A percentile compares a stretch with the other conserved stretches of the same genome.
phyloP scores from a whole-genome alignment of 768 basidiomycete genomes.

The Mycena olivaceomarginata region DNA sequence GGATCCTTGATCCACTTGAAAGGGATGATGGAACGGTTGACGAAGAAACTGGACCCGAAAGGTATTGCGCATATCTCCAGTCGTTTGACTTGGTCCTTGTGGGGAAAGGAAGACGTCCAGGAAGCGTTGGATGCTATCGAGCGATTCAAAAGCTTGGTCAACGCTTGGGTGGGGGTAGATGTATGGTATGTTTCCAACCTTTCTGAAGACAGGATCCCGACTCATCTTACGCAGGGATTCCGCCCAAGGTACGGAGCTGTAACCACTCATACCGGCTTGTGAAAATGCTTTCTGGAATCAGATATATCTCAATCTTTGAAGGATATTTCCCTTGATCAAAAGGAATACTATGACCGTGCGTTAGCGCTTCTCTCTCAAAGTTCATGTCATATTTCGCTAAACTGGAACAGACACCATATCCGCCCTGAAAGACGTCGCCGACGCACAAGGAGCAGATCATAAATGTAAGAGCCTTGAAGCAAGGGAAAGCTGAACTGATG shows the following conservation, averaged over 20 bases:
- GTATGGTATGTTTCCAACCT: neutral
- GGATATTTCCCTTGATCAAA: neutral
- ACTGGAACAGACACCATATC: neutral
- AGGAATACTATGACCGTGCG: neutral
- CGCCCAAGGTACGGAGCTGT: neutral
- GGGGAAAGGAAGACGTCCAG: conserved; percentile 8
- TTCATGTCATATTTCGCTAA: too few species aligned
- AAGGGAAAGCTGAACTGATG: neutral
- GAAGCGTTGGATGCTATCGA: neutral
- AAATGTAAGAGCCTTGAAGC: neutral
- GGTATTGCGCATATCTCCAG: neutral
- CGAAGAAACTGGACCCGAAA: neutral
- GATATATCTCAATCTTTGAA: neutral
- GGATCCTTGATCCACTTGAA: conserved; percentile 9
- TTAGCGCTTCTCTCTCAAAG: neutral
- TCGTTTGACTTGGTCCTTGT: conserved; percentile 11
- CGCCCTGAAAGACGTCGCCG: neutral
- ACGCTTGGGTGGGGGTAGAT: neutral
- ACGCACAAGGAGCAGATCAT: neutral
- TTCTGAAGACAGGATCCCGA: too few species aligned
- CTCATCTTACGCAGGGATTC: conserved; percentile 6
- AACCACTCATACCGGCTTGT: neutral
- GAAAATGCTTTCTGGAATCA: neutral
- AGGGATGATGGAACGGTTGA: neutral
- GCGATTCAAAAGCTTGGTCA: conserved; percentile 3